phyloP scores from a whole-genome alignment of 2,329 filamentous ascomycete genomes.

The Monilinia polystroma region DNA sequence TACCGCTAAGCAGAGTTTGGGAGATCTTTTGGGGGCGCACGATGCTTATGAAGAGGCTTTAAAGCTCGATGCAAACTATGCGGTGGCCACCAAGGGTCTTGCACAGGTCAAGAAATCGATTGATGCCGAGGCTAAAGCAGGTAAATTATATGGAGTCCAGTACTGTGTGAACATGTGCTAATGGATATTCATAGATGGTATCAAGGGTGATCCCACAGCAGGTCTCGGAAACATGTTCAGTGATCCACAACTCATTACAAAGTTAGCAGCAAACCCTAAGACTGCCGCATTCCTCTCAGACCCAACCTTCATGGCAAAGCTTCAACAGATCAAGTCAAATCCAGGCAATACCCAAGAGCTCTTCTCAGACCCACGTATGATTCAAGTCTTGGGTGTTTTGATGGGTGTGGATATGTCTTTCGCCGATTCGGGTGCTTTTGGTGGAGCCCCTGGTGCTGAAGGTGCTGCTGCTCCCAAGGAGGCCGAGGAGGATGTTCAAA shows the following conservation, averaged over 20 bases:
- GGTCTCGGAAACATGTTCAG: conserved; percentile 92
- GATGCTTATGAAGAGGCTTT: conserved; percentile 94
- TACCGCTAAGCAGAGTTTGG: conserved; percentile 81
- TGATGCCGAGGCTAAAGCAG: conserved; percentile 65
- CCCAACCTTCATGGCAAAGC: conserved; percentile 83
- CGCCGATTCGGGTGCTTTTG: conserved; percentile 15
- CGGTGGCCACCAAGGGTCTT: conserved; percentile 86
- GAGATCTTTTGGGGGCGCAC: conserved; percentile 79
- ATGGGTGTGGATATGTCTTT: conserved; percentile 82
- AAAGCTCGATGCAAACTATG: conserved; percentile 87
- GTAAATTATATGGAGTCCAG: conserved; percentile 29
- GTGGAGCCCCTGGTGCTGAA: conserved; percentile 22
- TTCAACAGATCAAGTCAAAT: conserved; percentile 78
- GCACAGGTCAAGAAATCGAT: conserved; percentile 85
- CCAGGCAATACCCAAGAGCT: conserved; percentile 75
- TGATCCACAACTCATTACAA: conserved; percentile 84
- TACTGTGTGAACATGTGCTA: conserved; percentile 27
- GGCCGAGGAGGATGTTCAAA: conserved; percentile 70
- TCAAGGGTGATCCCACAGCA: conserved; percentile 63
- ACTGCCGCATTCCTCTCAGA: conserved; percentile 80
- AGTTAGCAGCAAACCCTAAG: conserved; percentile 93
- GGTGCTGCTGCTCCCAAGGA: conserved; percentile 41
- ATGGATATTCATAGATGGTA: conserved; percentile 34
- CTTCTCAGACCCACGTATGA: conserved; percentile 86
- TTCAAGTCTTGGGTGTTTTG: conserved; percentile 90